Evolutionary conservation across 176 grass and related monocot genomes (phyloP).

Genomic region (Musa acuminata): DNA sequence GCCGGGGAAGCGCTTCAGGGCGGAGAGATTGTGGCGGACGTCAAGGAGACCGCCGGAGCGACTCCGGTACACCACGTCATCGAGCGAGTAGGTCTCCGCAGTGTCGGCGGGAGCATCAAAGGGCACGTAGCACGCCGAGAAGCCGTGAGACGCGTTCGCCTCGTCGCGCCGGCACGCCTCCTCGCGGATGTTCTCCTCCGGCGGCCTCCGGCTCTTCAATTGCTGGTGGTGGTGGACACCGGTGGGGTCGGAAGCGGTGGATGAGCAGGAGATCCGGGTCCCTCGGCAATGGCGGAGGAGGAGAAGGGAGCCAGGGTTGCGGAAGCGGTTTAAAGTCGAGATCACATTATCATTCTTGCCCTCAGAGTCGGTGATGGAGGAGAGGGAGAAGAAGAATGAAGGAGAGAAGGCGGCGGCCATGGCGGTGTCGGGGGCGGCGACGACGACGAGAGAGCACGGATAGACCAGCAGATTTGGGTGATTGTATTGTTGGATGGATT

Average conservation of each 20-base stretch:
- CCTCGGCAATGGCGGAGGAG: constrained; percentile 13
- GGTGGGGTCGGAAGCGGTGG: neutral
- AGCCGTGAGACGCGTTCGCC: constrained; percentile 27
- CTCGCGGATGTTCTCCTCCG: constrained; percentile 89
- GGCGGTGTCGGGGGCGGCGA: neutral
- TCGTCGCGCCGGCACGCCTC: constrained; percentile 60
- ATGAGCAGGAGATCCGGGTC: constrained; percentile 14
- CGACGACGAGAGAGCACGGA: neutral
- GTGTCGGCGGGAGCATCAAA: constrained; percentile 29
- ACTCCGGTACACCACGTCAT: constrained; percentile 73
- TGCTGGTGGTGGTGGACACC: neutral
- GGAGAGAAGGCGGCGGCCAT: neutral
- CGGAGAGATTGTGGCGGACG: constrained; percentile 67
- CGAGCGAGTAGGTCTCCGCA: constrained; percentile 74
- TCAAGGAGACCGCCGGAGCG: constrained; percentile 88
- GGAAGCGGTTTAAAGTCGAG: neutral
- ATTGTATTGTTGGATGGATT: too few species aligned
- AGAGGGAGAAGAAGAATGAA: neutral
- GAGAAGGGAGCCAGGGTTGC: neutral
- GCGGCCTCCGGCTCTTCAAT: constrained; percentile 42
- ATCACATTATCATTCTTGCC: neutral
- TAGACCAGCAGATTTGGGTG: too few species aligned
- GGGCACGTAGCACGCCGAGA: constrained; percentile 49
- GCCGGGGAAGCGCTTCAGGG: constrained; percentile 53
- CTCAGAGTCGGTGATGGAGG: neutral